Evolutionary conservation across 441 rosid species (phyloP), one percentile per base, ranked within the genome.

Genomic region (Adansonia gregorii): DNA sequence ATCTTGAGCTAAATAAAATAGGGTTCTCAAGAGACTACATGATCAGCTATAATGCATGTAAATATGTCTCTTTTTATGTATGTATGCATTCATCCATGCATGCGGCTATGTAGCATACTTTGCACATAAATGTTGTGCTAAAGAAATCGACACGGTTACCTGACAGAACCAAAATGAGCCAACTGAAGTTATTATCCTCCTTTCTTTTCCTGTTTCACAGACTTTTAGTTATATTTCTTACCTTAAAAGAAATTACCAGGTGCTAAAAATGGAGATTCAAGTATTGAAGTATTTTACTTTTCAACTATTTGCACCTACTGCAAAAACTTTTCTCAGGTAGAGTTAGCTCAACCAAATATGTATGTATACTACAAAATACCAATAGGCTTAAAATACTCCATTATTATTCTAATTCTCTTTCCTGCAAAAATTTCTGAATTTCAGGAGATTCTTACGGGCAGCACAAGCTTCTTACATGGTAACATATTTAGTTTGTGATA

Each of bases 371-470:
- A 60, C 4, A 35, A 46, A 19, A 17, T 45, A 6, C 52, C n/a
- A 17, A 20, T 24, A 56, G 61, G 58, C 69, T 12, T 27, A 10
- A 35, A 20, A 48, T 35, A 22, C 59, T 39, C 27, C 19, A 51
- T 52, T 24, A 15, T 75, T 22, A 19, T 35, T 54, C 35, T 78
- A 70, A 81, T 67, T 73, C 64, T 52, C 54, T 59, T 73, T 78
- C 55, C 59, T 78, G 74, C 59, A 65, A 35, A 43, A 54, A 55
- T 71, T 67, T 80, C 73, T 69, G 72, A 41, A 75, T 80, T 72
- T 49, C 85, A 90, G 93, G 89, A 88, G 95, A 85, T 91, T 82
- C 77, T 73, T 88, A 59, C 86, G 87, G 79, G 95, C 95, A 78
- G 95, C 91, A 0, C 95, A 89, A 61, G 92, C 88, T 80, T 82